These are phyloP conservation scores for Uronychia binucleata DNA, from an alignment of 73 alveolate genomes.

Conservation along the genomic window DNA sequence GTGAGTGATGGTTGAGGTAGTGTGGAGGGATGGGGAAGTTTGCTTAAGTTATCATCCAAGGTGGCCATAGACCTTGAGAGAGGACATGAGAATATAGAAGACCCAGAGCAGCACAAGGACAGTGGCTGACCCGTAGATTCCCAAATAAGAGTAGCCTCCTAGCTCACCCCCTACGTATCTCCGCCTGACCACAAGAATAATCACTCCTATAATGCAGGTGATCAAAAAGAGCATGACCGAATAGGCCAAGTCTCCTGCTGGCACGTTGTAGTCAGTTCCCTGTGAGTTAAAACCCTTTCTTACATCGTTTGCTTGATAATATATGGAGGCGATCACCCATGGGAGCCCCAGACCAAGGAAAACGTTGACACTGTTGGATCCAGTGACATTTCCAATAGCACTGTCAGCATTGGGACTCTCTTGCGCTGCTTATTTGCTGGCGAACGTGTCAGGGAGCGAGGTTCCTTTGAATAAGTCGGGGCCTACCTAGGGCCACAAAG, in stretches of 20 bases:
- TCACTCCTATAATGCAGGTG: background rate
- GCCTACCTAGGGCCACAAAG: slow-evolving; percentile 73
- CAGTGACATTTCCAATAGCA: slow-evolving; percentile 71
- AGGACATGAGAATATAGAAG: slow-evolving; percentile 9
- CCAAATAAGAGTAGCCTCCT: slow-evolving; percentile 6
- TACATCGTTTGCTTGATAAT: slow-evolving; percentile 8
- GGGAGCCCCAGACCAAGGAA: slow-evolving; percentile 65
- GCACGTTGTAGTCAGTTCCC: background rate
- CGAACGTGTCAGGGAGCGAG: slow-evolving; percentile 73
- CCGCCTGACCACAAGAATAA: slow-evolving; percentile 4
- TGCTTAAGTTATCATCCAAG: background rate
- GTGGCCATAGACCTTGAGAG: slow-evolving; percentile 17
- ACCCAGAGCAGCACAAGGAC: slow-evolving; percentile 18
- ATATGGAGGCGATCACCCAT: slow-evolving; percentile 56
- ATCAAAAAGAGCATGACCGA: slow-evolving; percentile 5
- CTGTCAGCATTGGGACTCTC: slow-evolving; percentile 75
- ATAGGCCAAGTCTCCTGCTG: slow-evolving; percentile 16
- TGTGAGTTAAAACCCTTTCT: background rate
- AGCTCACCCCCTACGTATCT: slow-evolving; percentile 24
- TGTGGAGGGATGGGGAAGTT: too few relatives aligned
- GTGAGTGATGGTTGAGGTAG: too few relatives aligned
- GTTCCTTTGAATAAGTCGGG: slow-evolving; percentile 40
- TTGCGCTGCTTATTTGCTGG: slow-evolving; percentile 67
- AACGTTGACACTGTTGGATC: slow-evolving; percentile 74
- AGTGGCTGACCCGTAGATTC: background rate